These are phyloP conservation scores for Aspergillus clavatus DNA, from an alignment of 2,329 filamentous ascomycete genomes.

Conservation along the genomic window DNA sequence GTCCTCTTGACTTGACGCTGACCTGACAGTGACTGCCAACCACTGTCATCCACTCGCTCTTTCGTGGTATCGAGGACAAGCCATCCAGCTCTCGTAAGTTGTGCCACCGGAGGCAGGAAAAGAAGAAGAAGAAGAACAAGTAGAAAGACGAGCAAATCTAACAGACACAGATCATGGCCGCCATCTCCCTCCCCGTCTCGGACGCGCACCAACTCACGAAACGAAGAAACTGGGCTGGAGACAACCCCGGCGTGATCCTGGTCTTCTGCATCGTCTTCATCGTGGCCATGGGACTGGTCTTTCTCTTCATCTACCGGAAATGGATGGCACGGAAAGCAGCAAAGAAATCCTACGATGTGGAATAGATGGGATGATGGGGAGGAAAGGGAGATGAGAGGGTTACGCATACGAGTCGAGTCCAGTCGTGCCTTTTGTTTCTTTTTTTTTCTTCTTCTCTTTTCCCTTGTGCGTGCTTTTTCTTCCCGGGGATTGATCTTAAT, in stretches of 20 bases:
- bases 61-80: too few species aligned
- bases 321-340: constrained; percentile 31
- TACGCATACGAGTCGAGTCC: too few species aligned
- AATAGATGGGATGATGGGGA: neutral
- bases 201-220: constrained; percentile 33
- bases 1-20: neutral
- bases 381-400: neutral
- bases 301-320: constrained; percentile 48
- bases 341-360: constrained; percentile 15
- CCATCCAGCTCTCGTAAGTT: too few species aligned
- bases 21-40: neutral
- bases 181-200: constrained; percentile 23
- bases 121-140: too few species aligned
- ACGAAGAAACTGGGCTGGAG: constrained; percentile 50
- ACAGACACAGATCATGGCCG: constrained; percentile 19
- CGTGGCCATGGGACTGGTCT: constrained; percentile 48
- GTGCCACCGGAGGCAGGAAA: too few species aligned
- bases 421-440: too few species aligned
- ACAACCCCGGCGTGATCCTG: constrained; percentile 57
- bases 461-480: too few species aligned
- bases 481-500: too few species aligned
- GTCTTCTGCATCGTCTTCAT: constrained; percentile 59
- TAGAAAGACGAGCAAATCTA: too few species aligned
- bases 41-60: neutral
- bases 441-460: too few species aligned